Base-by-base conservation (phyloP, 1,139 yeast species). In the Sugiyamaella novakii region DNA sequence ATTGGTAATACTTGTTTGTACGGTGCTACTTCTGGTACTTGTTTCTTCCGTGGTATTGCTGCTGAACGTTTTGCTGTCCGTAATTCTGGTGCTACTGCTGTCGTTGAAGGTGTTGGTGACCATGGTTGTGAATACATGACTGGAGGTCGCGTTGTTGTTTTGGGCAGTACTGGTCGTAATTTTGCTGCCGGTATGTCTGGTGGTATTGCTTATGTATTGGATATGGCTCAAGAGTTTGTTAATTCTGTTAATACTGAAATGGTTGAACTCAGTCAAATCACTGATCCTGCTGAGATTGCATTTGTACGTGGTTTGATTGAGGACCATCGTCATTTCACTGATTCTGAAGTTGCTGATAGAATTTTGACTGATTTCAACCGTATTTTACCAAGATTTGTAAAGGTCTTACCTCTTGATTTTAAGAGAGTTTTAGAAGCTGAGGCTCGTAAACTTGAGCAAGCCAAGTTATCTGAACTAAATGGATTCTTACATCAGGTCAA, bases 141-240 rank as follows among this genome's bases (percentile, higher is more conserved):
- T 63, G 98, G 98, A 69, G 98, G 98, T 68, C 83, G 98, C 64
- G 96, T 92, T 54, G 87, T 92, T 66, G 88, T 92, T 47, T 79
- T 92, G 60, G 96, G 98, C 45, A 73, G 83, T 50, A 87, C 96
- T 64, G 98, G 96, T 54, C 83, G 98, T 59, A 86, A 89, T 75
- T 92, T 92, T 69, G 98, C 97, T 39, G 96, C 98, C 50, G 98
- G 98, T 77, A 94, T 94, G 87, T 91, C 97, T 63, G 98, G 98
- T 72, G 98, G 98, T 81, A 92, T 92, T 69, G 96, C 96, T 27
- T 92, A 92, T 66, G 97, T 94, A 53, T 77, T 91, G 63, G 96
- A 91, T 63, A 87, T 92, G 78, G 97, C 94, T 47, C 96, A 91
- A 67, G 96, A 89, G 66, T 91, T 92, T 64, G 72, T 75, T 57